Evolutionary conservation across 2,329 filamentous ascomycete genomes (phyloP).

Genomic region (Aspergillus tanneri): DNA sequence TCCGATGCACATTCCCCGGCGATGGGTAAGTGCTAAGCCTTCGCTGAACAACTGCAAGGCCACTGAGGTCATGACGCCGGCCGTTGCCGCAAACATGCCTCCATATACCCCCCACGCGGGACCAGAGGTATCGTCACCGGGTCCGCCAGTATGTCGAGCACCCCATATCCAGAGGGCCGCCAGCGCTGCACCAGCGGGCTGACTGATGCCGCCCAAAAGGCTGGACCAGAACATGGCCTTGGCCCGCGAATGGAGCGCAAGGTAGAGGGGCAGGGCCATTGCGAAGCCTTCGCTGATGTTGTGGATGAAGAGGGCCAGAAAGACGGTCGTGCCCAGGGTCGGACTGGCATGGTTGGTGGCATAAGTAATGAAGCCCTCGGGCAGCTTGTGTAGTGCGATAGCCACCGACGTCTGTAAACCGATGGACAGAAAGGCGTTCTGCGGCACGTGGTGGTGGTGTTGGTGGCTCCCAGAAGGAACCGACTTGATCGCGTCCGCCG

Average conservation of each 20-base stretch:
- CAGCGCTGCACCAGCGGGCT: slow-evolving; percentile 80
- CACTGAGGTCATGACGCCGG: slow-evolving; percentile 94
- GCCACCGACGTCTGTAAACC: slow-evolving; percentile 95
- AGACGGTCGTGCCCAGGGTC: slow-evolving; percentile 81
- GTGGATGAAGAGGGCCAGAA: slow-evolving; percentile 94
- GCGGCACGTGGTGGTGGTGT: slow-evolving; percentile 92
- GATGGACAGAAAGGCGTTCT: slow-evolving; percentile 89
- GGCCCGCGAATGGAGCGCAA: slow-evolving; percentile 76
- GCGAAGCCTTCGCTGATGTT: slow-evolving; percentile 98
- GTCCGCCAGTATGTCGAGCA: slow-evolving; percentile 52
- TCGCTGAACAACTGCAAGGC: slow-evolving; percentile 87
- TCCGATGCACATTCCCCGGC: slow-evolving; percentile 37
- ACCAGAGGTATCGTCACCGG: slow-evolving; percentile 24
- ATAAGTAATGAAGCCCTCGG: slow-evolving; percentile 84
- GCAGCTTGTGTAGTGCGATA: slow-evolving; percentile 94
- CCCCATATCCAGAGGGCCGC: slow-evolving; percentile 84
- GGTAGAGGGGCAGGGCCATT: slow-evolving; percentile 87
- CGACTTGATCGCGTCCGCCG: slow-evolving; percentile 7
- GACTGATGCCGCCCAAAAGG: slow-evolving; percentile 78
- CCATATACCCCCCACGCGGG: slow-evolving; percentile 56
- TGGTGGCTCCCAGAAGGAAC: slow-evolving; percentile 32
- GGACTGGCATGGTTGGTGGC: slow-evolving; percentile 97
- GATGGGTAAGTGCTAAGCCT: slow-evolving; percentile 69
- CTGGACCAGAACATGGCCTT: slow-evolving; percentile 83
- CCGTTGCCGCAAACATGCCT: slow-evolving; percentile 79